These are phyloP conservation scores for Dictyostelium citrinum DNA, from an alignment of 78 protist genomes.

Conservation along the genomic window DNA sequence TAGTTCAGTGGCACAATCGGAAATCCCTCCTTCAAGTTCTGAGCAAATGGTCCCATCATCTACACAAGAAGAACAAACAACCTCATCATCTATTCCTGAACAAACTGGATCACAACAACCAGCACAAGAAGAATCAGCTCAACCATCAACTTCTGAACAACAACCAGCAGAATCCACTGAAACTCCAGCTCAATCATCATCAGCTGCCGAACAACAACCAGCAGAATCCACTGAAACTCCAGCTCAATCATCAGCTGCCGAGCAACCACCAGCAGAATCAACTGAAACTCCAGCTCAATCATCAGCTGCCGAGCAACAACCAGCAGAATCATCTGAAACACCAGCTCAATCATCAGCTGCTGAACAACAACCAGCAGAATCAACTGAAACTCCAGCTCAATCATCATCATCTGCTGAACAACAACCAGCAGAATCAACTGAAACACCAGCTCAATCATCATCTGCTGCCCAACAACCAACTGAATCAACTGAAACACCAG, in stretches of 20 bases:
- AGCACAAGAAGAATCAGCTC: not conserved
- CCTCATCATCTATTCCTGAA: not conserved
- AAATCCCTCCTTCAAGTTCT: not conserved
- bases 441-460: too few relatives aligned
- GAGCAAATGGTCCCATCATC: not conserved
- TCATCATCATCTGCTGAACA: too few relatives aligned
- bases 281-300: not conserved
- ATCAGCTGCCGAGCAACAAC: too few relatives aligned
- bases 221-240: not conserved
- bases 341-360: not conserved
- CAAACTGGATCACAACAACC: not conserved
- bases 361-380: too few relatives aligned
- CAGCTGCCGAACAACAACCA: too few relatives aligned
- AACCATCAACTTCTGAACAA: not conserved
- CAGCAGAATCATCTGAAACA: not conserved
- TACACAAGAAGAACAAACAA: not conserved
- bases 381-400: too few relatives aligned
- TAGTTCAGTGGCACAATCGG: not conserved
- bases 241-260: not conserved
- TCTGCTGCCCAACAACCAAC: too few relatives aligned
- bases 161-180: too few relatives aligned
- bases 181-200: too few relatives aligned
- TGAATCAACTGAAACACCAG: too few relatives aligned
- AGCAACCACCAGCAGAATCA: not conserved
- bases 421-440: too few relatives aligned